Evolutionary conservation across 352 stramenopile species (phyloP), one percentile per base, ranked within the genome.

Genomic region (Phytophthora colocasiae): DNA sequence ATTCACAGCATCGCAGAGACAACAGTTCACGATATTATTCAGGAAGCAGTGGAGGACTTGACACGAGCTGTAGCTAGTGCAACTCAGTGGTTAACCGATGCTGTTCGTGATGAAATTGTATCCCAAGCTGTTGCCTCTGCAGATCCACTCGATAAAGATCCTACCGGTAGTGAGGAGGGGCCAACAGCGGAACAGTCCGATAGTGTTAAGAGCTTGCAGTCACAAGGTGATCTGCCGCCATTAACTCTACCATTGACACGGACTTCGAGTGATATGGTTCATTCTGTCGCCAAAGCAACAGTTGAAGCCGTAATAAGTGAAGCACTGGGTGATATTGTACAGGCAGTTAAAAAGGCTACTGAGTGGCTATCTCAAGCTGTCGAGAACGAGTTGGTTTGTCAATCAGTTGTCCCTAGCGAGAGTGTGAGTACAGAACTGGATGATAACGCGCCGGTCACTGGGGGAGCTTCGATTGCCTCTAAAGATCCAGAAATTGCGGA

Each of bases 201-300:
- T 7, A 34, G 29, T 34, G 6, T 9, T 8, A 9, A 9, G 19
- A 36, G 17, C 17, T 46, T 47, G 34, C 50, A 38, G 19, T 17
- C 6, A 34, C 17, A 45, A 19, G 29, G 29, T 34, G 29, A 34
- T 34, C 29, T 34, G 29, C 29, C 29, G 6, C 29, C 6, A 34
- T 34, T 34, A 9, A 34, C 29, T 34, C 0, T 34, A 34, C 0
- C 31, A 19, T 15, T 43, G 14, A 27, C 7, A 14, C 40, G 27
- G 36, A 9, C 47, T 17, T n/a, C 59, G 38, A 69, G 36, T 22
- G 43, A 22, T 56, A 14, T 19, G 29, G 61, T 76, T 24, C 49
- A 62, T 40, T 36, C 44, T 17, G 41, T 73, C 36, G 71, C 71
- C 3, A 67, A 58, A 62, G 44, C 44, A 5, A 57, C 63, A 55